Evolutionary conservation across 1,139 yeast genomes (phyloP).

Genomic region (Suhomyces maxii): DNA sequence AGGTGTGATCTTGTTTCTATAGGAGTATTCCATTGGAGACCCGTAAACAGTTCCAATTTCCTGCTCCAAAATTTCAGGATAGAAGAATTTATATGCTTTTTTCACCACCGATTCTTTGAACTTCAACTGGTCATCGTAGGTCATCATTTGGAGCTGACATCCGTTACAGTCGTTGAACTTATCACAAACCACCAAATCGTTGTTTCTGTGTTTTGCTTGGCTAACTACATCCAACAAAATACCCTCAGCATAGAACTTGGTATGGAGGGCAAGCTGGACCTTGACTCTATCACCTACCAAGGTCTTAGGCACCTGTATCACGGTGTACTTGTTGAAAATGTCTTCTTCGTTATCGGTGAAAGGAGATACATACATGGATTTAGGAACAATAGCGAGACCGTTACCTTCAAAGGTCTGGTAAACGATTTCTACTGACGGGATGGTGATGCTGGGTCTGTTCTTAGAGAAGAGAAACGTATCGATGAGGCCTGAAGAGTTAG

Average conservation of each 20-base stretch:
- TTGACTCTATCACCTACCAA: conserved; percentile 39
- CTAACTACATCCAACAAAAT: conserved; percentile 21
- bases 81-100: conserved; percentile 36
- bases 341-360: conserved; percentile 14
- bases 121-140: conserved; percentile 38
- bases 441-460: conserved; percentile 20
- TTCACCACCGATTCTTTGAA: conserved; percentile 32
- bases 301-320: conserved; percentile 40
- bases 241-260: conserved; percentile 32
- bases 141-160: conserved; percentile 47
- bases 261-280: conserved; percentile 32
- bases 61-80: conserved; percentile 26
- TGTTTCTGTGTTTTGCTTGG: conserved; percentile 23
- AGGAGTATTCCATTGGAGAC: conserved; percentile 37
- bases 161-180: conserved; percentile 74
- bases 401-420: conserved; percentile 38
- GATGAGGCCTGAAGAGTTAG: conserved; percentile 28
- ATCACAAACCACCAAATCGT: conserved; percentile 49
- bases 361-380: conserved; percentile 22
- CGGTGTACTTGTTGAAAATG: conserved; percentile 20
- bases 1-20: conserved; percentile 41
- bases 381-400: conserved; percentile 38
- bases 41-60: conserved; percentile 19
- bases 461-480: conserved; percentile 26
- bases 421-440: conserved; percentile 26